These are phyloP conservation scores for Luffa aegyptiaca DNA, from an alignment of 306 rosid genomes.

Conservation along the genomic window DNA sequence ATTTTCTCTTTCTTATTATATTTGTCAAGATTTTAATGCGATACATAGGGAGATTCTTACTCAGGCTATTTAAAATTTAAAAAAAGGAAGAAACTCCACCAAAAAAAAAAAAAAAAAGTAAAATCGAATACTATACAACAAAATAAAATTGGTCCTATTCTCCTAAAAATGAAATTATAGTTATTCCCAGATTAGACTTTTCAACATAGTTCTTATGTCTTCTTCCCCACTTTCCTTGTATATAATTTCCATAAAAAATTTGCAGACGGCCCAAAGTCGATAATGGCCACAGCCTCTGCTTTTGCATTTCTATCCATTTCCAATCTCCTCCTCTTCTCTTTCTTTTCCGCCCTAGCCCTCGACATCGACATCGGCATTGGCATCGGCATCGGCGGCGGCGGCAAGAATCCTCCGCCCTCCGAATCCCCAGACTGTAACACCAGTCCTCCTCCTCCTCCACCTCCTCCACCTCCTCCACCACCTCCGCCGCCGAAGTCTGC, in stretches of 20 bases:
- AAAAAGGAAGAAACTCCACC: too few species aligned
- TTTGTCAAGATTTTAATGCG: too few species aligned
- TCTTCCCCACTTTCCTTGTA: too few species aligned
- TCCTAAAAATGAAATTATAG: too few species aligned
- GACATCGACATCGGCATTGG: not conserved
- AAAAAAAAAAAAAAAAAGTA: too few species aligned
- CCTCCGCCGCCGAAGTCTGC: not conserved
- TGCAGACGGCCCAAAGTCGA: not conserved
- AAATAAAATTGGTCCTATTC: too few species aligned
- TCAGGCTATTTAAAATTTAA: too few species aligned
- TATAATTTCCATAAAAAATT: not conserved
- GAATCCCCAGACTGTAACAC: not conserved
- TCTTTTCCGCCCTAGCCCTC: not conserved
- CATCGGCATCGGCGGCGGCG: not conserved
- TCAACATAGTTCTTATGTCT: too few species aligned
- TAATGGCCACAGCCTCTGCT: not conserved
- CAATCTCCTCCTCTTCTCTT: constrained; percentile 6
- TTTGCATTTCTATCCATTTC: not conserved
- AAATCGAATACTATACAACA: too few species aligned
- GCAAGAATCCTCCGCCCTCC: not conserved
- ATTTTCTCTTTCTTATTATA: too few species aligned
- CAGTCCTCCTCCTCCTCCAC: constrained; percentile 26
- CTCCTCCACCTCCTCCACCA: not conserved
- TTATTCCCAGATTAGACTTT: too few species aligned
- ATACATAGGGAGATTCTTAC: too few species aligned